Base-by-base conservation (phyloP, 306 rosid species). In the Cucumis hystrix region DNA sequence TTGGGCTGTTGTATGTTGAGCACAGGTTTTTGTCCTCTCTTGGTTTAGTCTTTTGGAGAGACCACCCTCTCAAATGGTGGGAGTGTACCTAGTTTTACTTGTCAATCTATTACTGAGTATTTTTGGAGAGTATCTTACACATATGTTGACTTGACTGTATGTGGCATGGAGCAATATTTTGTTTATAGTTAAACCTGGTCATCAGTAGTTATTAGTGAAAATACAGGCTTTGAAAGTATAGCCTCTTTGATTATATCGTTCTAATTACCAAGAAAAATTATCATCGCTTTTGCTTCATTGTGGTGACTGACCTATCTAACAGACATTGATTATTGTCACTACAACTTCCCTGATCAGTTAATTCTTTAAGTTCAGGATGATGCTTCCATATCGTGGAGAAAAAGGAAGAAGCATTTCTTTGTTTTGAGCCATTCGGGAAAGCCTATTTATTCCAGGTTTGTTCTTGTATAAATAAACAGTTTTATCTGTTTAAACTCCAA, bases 371-470 rank as follows among this genome's bases (percentile, higher is more conserved):
- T 87, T 89, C 96, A 93, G 97, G 98, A 90, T 81, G 98, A 93
- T 83, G 92, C 94, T 82, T 91, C 97, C 75, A 75, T 88, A 82
- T 93, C 97, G 55, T 93, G 97, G 98, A 88, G 98, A 79, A 91
- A 88, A 85, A 88, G 98, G 85, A 93, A 93, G 94, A 93, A 93
- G 75, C 98, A 93, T 81, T 88, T 88, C 81, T 87, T 93, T 82
- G 78, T 93, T 80, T 83, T 93, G 25, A 93, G 98, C 84, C 83
- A 93, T 86, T 91, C 97, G 33, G 98, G 98, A 41, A 91, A 93
- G 85, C 98, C 98, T 67, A 93, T 93, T 82, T 93, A 90, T 78
- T 90, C 98, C 67, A 91, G 98, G 98, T 93, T 64, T 84, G 88
- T 81, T 78, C 64, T 33, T 52, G 62, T 18, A 12, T 18, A 17